These are phyloP conservation scores for Fusarium avenaceum DNA, from an alignment of 2,329 filamentous ascomycete species.

Conservation along the genomic window DNA sequence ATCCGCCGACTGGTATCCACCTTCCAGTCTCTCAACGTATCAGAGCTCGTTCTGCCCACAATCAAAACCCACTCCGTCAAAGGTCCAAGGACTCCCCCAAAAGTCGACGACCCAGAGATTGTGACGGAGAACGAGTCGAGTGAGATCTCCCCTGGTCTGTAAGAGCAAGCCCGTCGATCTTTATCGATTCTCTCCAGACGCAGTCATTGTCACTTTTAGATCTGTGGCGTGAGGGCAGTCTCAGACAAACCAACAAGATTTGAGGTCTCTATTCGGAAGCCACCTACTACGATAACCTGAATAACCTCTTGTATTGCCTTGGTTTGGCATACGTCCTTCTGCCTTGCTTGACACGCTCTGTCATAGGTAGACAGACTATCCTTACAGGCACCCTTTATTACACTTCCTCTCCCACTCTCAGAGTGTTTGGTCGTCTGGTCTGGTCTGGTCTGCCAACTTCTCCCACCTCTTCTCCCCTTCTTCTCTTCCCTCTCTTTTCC, in stretches of 20 bases:
- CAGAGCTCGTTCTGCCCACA: conserved; percentile 7
- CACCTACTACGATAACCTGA: not conserved
- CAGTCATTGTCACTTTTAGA: conserved; percentile 10
- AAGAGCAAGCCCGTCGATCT: conserved; percentile 41
- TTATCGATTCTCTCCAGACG: conserved; percentile 14
- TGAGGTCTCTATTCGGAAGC: conserved; percentile 26
- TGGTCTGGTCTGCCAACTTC: conserved; percentile 24
- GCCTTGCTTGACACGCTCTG: conserved; percentile 32
- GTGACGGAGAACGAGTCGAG: conserved; percentile 28
- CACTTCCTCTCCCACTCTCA: conserved; percentile 22
- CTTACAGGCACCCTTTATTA: conserved; percentile 27
- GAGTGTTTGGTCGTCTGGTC: conserved; percentile 11
- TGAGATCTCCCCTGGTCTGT: conserved; percentile 40
- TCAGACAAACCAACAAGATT: conserved; percentile 18
- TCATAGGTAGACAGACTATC: conserved; percentile 33
- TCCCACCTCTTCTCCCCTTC: conserved; percentile 32
- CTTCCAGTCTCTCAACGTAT: conserved; percentile 5
- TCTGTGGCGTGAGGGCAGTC: conserved; percentile 14
- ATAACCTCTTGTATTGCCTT: conserved; percentile 18
- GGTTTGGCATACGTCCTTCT: conserved; percentile 21
- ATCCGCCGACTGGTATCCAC: conserved; percentile 13
- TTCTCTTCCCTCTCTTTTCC: conserved; percentile 15
- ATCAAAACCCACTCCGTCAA: conserved; percentile 27
- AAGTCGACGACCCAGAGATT: conserved; percentile 35
- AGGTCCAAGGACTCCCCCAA: conserved; percentile 35